Evolutionary conservation across 345 rosid genomes (phyloP), one percentile per base, ranked within the genome.

Genomic region (Triadica sebifera): DNA sequence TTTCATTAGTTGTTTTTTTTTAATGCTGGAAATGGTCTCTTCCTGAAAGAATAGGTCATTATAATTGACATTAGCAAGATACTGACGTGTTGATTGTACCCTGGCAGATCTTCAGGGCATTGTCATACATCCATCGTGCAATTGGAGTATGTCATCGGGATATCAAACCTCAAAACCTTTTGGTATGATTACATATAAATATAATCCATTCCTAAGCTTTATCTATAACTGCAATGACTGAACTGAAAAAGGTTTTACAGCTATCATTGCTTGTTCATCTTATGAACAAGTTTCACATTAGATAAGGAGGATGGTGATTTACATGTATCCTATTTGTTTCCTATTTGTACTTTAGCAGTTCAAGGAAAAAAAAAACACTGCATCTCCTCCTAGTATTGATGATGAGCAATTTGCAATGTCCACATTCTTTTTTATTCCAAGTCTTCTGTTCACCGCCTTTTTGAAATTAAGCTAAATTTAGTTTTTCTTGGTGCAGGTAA

Each of bases 71-170:
- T 45, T 69, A 22, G 58, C 29, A 12, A 25, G 50, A 67, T 62
- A 34, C 38, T 75, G 56, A 80, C 17, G 22, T 65, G 12, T 22
- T 80, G 63, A 39, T n/a, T 50, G 24, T 41, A 13, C 37, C 34
- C 77, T 85, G 74, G 76, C 93, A 95, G 99, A 95, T 95, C 60
- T 93, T 90, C 85, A 89, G 99, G 78, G 88, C 99, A 63, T 84
- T 95, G 81, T 87, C 98, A 66, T 95, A 92, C 79, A 86, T 95
- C 79, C 99, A 95, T 84, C 86, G 91, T 39, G 78, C 89, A 63
- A 91, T 93, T 69, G 96, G 97, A 52, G 92, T 91, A 58, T 93
- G 98, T 77, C 99, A 95, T 74, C 90, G 99, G 10, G 99, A 95
- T 84, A 93, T 95, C 50, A 95, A 95, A 81, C 99, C 99, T 52